Evolutionary conservation across 345 rosid species (phyloP).

Genomic region (Pistacia integerrima): DNA sequence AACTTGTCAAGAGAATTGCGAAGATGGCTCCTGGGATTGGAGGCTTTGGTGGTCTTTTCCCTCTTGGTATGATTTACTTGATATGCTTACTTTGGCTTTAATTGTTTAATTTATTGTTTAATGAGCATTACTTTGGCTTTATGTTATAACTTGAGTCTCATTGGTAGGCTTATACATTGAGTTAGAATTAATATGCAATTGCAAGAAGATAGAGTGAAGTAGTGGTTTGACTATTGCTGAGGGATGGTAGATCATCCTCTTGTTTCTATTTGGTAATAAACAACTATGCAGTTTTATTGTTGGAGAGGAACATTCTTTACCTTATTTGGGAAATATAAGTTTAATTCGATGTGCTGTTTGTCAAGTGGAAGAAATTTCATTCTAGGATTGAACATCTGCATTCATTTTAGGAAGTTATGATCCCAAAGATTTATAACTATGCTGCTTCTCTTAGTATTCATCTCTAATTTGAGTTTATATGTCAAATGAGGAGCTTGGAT

Average conservation of each 20-base stretch:
- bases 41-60: conserved; percentile 91
- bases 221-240: neutral
- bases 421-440: neutral
- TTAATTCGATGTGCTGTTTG: neutral
- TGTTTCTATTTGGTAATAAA: too few species aligned
- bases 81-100: neutral
- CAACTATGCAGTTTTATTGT: neutral
- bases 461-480: too few species aligned
- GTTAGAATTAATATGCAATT: neutral
- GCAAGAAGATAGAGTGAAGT: neutral
- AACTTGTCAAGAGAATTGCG: conserved; percentile 80
- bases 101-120: neutral
- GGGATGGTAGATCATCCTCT: neutral
- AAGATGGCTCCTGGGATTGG: conserved; percentile 95
- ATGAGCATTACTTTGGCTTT: neutral
- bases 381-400: neutral
- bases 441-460: neutral
- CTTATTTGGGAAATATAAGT: neutral
- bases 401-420: neutral
- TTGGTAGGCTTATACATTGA: neutral
- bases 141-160: neutral
- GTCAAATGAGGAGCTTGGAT: too few species aligned
- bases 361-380: neutral
- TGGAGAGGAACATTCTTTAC: neutral
- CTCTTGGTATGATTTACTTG: conserved; percentile 54